Evolutionary conservation across 2,329 filamentous ascomycete genomes (phyloP).

Genomic region (Pseudocercospora musae): DNA sequence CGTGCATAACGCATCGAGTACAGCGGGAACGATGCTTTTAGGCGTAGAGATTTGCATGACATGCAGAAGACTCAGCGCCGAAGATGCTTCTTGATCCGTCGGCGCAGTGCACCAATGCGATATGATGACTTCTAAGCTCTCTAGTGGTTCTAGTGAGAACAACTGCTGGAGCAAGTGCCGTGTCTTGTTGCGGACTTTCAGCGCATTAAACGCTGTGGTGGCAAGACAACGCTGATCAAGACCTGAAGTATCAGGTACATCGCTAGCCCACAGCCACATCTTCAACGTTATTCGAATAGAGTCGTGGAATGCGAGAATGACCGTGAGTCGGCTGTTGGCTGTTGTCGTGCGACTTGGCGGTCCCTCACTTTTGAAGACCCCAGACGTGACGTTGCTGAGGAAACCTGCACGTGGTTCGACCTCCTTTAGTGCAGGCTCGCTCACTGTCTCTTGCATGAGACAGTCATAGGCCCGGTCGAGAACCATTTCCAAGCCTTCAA

Average conservation of each 20-base stretch:
- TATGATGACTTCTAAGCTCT: conserved; percentile 88
- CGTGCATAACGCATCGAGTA: conserved; percentile 95
- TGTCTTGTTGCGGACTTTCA: conserved; percentile 86
- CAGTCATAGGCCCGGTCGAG: conserved; percentile 83
- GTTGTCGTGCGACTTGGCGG: conserved; percentile 69
- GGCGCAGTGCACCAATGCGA: conserved; percentile 69
- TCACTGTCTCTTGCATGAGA: conserved; percentile 71
- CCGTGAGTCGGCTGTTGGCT: conserved; percentile 90
- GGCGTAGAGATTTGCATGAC: conserved; percentile 88
- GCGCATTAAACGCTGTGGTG: conserved; percentile 88
- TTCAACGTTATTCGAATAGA: conserved; percentile 86
- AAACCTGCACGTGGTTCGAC: conserved; percentile 72
- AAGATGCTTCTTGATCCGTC: conserved; percentile 38
- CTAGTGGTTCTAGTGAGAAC: conserved; percentile 85
- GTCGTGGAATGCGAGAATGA: conserved; percentile 94
- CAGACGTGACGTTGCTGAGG: conserved; percentile 91
- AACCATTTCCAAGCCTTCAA: conserved; percentile 91
- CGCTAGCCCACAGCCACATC: conserved; percentile 90
- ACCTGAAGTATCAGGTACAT: conserved; percentile 53
- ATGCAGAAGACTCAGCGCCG: conserved; percentile 82
- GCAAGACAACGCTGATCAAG: conserved; percentile 63
- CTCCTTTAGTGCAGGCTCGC: conserved; percentile 65
- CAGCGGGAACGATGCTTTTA: conserved; percentile 84
- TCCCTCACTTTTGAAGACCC: conserved; percentile 77
- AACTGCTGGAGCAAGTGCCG: conserved; percentile 86